Evolutionary conservation across 768 basidiomycete species (phyloP).

Genomic region (Pisolithus tinctorius): DNA sequence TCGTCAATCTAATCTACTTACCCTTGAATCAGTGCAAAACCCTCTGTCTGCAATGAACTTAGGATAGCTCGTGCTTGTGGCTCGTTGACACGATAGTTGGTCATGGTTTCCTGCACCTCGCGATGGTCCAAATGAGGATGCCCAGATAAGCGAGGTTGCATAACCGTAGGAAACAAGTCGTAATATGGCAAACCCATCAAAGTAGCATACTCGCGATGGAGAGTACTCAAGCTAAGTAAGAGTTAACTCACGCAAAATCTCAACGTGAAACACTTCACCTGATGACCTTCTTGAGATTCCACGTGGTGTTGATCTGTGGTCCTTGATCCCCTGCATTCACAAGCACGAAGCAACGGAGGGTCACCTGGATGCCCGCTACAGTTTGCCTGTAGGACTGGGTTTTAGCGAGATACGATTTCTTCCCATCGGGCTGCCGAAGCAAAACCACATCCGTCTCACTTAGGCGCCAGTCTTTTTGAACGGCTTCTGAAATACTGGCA

Average conservation of each 20-base stretch:
- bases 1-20: conserved; percentile 27
- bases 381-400: conserved; percentile 40
- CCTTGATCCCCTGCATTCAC: conserved; percentile 46
- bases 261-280: conserved; percentile 41
- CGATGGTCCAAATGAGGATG: conserved; percentile 36
- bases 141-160: conserved; percentile 57
- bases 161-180: conserved; percentile 63
- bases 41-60: conserved; percentile 59
- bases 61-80: conserved; percentile 91
- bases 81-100: conserved; percentile 72
- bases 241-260: conserved; percentile 1
- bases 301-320: conserved; percentile 56
- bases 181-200: conserved; percentile 78
- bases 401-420: conserved; percentile 65
- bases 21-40: conserved; percentile 96
- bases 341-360: conserved; percentile 48
- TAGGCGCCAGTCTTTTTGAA: conserved; percentile 68
- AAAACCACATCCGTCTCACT: conserved; percentile 84
- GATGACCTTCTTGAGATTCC: conserved; percentile 74
- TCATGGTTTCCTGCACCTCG: conserved; percentile 64
- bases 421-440: conserved; percentile 50
- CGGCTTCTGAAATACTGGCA: conserved; percentile 46
- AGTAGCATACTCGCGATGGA: conserved; percentile 89
- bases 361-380: conserved; percentile 45
- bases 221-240: conserved; percentile 68